Base-by-base conservation (phyloP, 2,329 filamentous ascomycete species). In the Zymoseptoria passerinii region DNA sequence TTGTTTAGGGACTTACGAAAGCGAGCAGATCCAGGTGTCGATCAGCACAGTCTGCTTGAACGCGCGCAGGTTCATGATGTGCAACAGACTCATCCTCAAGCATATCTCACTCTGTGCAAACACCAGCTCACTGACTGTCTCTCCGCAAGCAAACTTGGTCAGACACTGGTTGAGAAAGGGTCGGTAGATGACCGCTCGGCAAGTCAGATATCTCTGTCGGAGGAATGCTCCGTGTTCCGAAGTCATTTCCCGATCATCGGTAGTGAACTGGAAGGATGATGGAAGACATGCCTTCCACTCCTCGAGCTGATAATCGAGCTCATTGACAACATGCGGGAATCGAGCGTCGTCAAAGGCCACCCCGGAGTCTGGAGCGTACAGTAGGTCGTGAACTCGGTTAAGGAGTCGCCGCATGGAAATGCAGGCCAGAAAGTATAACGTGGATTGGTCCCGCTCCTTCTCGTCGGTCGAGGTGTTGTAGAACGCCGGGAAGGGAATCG, bases 401-500 rank as follows among this genome's bases (percentile, higher is more conserved):
- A 61, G 59, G n/a, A 61, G 40, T 48, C 59, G 55, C 7, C 59
- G 59, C 59, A 61, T 61, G 2, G 59, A 58, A n/a, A 61, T 48
- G 27, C 59, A 61, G 7, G 59, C 59, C n/a, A 61, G 56, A 16
- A 61, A 61, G 27, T 61, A 61, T 4, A 61, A 50, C 7, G 56
- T 53, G 23, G 59, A 61, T 3, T 56, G 53, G 13, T 61, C 56
- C n/a, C 59, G 53, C 27, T 61, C 56, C 3, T 16, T 20, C 20
- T 61, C 53, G 16, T 58, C 50, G 4, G 57, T 52, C 9, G 55
- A 54, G 3, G 58, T 60, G 10, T 55, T 52, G 49, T 52, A 57
- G 29, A 51, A 55, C 2, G 58, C 55, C 7, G 58, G 58, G 10
- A 58, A 61, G 3, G 55, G 58, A 8, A 58, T 40, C n/a, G 53